Evolutionary conservation across 1,284 basidiomycete genomes (phyloP), one percentile per base, ranked within the genome.

Genomic region (Entoloma clypeatum): DNA sequence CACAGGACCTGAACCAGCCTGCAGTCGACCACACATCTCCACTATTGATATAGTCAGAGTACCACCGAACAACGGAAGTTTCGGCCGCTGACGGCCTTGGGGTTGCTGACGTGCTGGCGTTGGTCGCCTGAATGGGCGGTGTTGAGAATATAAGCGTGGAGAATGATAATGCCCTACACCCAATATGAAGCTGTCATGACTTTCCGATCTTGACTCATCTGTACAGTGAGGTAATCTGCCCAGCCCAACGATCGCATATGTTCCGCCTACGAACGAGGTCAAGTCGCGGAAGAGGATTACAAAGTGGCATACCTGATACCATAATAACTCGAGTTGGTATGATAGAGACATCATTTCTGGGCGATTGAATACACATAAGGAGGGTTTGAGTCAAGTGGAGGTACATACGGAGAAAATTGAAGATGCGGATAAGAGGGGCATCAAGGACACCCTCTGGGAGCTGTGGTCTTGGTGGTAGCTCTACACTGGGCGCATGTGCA

Each of bases 331-430:
- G 7, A 91, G 70, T 55, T 90, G 86, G 60, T 91, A 92, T 2
- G 86, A 85, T 42, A 91, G 61, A 2, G 86, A 86, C 76, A 91
- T 86, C 69, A 86, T 84, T 58, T 91, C 87, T 91, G 52, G 32
- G 9, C 14, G 19, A 7, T 21, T 48, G 22, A 41, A 27, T 14
- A 31, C 32, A 32, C 43, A 31, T 36, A n/a, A 13, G 23, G 17
- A 11, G 25, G 19, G 28, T 21, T 23, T 22, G 24, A 29, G 22
- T 33, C 3, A 40, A 36, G 7, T 27, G 19, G 21, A 14, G 25
- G 33, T 3, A 68, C 85, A 54, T 61, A 89, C 88, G 86, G 24
- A 91, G 70, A 52, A 90, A 86, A 54, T 90, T 91, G 61, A 74
- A 90, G 7, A 89, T 54, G 27, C 87, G 75, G 7, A 89, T 74